Base-by-base conservation (phyloP, 495 filamentous ascomycete species). In the Clavariopsis aquatica region DNA sequence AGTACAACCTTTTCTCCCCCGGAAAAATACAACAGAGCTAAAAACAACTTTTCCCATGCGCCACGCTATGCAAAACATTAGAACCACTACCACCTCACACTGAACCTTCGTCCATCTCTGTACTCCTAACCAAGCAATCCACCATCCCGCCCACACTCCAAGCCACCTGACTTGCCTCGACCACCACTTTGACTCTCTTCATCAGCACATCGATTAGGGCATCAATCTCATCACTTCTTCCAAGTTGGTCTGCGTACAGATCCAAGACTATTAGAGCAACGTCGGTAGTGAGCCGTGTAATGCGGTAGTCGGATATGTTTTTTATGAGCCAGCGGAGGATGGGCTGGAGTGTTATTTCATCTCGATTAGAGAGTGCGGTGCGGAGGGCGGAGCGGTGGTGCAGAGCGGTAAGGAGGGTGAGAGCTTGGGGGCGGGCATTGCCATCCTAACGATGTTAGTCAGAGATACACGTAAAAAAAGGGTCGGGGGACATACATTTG, bases 361-460 rank as follows among this genome's bases (percentile, higher is more conserved):
- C 92, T n/a, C 94, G 84, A 51, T 85, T 85, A 69, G 86, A 81
- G 31, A 99, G 80, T 8, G 94, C 90, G 26, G 88, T 83, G n/a
- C 87, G 83, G 46, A 96, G 81, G 1, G 95, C 94, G 34, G 88
- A 92, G 28, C 94, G 88, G 76, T 99, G 94, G 9, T 89, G 84
- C 2, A 99, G 81, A 8, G 92, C 89, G 2, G 88, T 87, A 19
- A 98, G 78, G 6, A 96, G 75, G 0, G 93, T 96, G 1, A 96
- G 79, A 3, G 85, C 56, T 57, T 70, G 66, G 64, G 65, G 34
- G 54, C 59, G 58, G 36, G 64, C 15, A 29, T 62, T 59, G 36
- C 22, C 27, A 31, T 59, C 59, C 69, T 69, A 22, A 8, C 7
- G 26, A 27, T 23, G 47, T 49, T 23, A 20, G 28, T 8, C 52